A percentile compares a stretch with the other conserved stretches of the same genome.
phyloP scores from a whole-genome alignment of 257 asterid genomes.

The Plantago ovata region DNA sequence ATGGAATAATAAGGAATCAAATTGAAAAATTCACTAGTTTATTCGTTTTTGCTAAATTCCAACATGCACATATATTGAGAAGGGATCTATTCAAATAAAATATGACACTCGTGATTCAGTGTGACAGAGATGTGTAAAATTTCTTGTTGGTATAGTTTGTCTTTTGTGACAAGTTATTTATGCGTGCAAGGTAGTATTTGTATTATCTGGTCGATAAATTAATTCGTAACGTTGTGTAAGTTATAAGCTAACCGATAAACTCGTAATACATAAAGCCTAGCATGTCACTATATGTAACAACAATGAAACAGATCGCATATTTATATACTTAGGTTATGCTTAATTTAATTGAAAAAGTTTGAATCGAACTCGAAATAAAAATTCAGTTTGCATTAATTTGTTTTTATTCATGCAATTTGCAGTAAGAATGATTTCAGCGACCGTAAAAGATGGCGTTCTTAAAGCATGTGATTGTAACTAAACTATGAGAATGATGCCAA shows the following conservation, averaged over 20 bases:
- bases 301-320: too few species aligned
- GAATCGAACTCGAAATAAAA: too few species aligned
- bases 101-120: not conserved
- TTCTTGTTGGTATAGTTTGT: not conserved
- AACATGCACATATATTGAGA: slow-evolving; percentile 26
- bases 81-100: slow-evolving; percentile 2
- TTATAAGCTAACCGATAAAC: too few species aligned
- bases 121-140: slow-evolving; percentile 4
- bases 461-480: slow-evolving; percentile 1
- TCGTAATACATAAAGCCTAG: too few species aligned
- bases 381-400: too few species aligned
- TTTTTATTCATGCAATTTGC: not conserved
- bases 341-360: too few species aligned
- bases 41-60: slow-evolving; percentile 29
- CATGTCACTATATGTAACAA: too few species aligned
- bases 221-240: too few species aligned
- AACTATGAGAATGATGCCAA: not conserved
- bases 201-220: too few species aligned
- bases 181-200: not conserved
- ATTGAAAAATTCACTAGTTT: slow-evolving; percentile 16
- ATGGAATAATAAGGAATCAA: slow-evolving; percentile 19
- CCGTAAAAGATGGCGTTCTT: slow-evolving; percentile 2
- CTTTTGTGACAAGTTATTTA: not conserved
- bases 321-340: too few species aligned
- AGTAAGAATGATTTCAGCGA: not conserved